Conservation (phyloP, 805 yeast genomes). For the Candida ascalaphidarum region DNA sequence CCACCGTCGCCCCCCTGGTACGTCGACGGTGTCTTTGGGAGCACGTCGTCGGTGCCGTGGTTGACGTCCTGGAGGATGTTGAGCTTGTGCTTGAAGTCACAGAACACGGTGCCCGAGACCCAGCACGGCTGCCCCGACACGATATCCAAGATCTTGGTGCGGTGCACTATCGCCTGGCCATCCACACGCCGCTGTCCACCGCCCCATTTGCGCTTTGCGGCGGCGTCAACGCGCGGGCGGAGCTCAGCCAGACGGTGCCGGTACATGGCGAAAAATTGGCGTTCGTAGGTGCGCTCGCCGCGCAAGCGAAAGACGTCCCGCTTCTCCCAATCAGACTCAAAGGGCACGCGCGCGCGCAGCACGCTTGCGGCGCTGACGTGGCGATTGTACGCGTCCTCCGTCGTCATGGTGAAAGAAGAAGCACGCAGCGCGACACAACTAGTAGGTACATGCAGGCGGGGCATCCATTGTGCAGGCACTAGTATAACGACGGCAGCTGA, state of each 20-base stretch:
- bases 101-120: slow-evolving; percentile 80
- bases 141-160: slow-evolving; percentile 50
- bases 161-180: slow-evolving; percentile 21
- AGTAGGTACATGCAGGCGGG: too few species aligned
- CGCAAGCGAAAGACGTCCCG: too few species aligned
- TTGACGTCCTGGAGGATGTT: slow-evolving; percentile 78
- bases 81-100: slow-evolving; percentile 80
- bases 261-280: slow-evolving; percentile 37
- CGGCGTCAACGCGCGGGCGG: slow-evolving; percentile 22
- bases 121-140: slow-evolving; percentile 56
- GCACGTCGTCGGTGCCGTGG: slow-evolving; percentile 42
- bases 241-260: slow-evolving; percentile 27
- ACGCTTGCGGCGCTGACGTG: too few species aligned
- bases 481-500: too few species aligned
- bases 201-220: slow-evolving; percentile 46
- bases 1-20: slow-evolving; percentile 36
- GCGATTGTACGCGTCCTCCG: too few species aligned
- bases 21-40: slow-evolving; percentile 30
- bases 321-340: too few species aligned
- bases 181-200: slow-evolving; percentile 26
- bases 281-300: slow-evolving; percentile 28
- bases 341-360: too few species aligned
- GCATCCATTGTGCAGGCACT: too few species aligned
- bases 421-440: too few species aligned
- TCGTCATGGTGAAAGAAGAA: too few species aligned